Conservation (phyloP, 225 moss, liverwort and hornwort species). For the Marchantia polymorpha region DNA sequence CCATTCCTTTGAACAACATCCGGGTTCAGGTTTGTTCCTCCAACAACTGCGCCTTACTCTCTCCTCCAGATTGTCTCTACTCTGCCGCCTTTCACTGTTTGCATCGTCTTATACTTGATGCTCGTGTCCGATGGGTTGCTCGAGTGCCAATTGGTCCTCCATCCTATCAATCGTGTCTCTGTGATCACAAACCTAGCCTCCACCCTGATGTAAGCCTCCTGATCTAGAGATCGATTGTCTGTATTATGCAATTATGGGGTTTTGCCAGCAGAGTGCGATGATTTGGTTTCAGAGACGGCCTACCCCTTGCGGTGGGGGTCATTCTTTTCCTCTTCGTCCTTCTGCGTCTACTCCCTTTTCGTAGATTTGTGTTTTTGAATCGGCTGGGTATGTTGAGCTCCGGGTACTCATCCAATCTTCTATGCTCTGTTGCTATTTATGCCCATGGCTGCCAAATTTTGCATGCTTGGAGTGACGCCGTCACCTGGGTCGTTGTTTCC, state of each 20-base stretch:
- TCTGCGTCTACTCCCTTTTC: not conserved
- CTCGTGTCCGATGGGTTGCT: not conserved
- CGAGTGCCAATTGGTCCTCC: constrained; percentile 7
- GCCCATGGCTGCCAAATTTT: not conserved
- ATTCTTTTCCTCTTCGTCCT: not conserved
- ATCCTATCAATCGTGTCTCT: not conserved
- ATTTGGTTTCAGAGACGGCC: not conserved
- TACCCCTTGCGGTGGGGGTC: not conserved
- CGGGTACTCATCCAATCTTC: not conserved
- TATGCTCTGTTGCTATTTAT: not conserved
- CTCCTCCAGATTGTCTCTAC: not conserved
- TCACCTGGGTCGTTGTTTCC: not conserved
- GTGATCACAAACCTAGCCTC: constrained; percentile 15
- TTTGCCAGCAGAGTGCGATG: not conserved
- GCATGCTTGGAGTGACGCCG: not conserved
- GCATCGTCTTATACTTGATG: not conserved
- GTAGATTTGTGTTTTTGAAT: not conserved
- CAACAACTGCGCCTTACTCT: not conserved
- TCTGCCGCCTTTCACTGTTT: not conserved
- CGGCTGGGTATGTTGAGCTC: constrained; percentile 7
- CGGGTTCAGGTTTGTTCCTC: constrained; percentile 16
- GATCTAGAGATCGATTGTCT: constrained; percentile 12
- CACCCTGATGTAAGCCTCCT: not conserved
- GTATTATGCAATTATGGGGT: not conserved
- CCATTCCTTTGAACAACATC: constrained; percentile 2